Evolutionary conservation across 352 stramenopile genomes (phyloP).

Genomic region (Phytophthora capsici): DNA sequence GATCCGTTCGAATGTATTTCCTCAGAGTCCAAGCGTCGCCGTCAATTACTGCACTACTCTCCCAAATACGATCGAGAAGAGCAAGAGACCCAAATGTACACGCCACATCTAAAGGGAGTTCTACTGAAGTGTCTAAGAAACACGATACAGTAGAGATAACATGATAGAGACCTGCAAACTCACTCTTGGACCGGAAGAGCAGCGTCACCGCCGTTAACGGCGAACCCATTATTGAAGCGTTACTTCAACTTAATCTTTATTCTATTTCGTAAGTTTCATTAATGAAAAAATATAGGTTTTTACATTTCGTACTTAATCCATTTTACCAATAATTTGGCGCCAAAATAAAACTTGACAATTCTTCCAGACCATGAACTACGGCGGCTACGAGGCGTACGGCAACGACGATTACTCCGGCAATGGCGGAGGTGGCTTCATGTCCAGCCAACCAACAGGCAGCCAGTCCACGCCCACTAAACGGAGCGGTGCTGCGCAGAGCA

Average conservation of each 20-base stretch:
- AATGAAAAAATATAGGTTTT: too few species aligned
- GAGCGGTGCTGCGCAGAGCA: conserved; percentile 71
- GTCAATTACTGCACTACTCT: not conserved
- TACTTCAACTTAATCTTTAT: too few species aligned
- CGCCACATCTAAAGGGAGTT: not conserved
- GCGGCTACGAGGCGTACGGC: conserved; percentile 77
- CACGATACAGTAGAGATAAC: not conserved
- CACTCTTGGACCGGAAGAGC: not conserved
- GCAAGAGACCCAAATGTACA: not conserved
- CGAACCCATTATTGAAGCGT: not conserved
- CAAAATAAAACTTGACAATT: conserved; percentile 9
- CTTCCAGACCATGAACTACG: conserved; percentile 58
- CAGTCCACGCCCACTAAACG: conserved; percentile 65
- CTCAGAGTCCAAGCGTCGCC: not conserved
- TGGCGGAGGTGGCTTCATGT: conserved; percentile 77
- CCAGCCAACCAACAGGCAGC: conserved; percentile 53
- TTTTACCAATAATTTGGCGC: conserved; percentile 35
- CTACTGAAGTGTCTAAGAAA: conserved; percentile 15
- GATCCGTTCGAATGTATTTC: not conserved
- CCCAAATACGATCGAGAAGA: conserved; percentile 7
- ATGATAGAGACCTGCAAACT: not conserved
- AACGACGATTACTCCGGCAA: conserved; percentile 60
- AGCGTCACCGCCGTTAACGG: conserved; percentile 1
- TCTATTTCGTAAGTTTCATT: too few species aligned
- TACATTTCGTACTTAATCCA: not conserved